These are phyloP conservation scores for Coniochaeta pulveracea DNA, from an alignment of 2,329 filamentous ascomycete species.

Conservation along the genomic window DNA sequence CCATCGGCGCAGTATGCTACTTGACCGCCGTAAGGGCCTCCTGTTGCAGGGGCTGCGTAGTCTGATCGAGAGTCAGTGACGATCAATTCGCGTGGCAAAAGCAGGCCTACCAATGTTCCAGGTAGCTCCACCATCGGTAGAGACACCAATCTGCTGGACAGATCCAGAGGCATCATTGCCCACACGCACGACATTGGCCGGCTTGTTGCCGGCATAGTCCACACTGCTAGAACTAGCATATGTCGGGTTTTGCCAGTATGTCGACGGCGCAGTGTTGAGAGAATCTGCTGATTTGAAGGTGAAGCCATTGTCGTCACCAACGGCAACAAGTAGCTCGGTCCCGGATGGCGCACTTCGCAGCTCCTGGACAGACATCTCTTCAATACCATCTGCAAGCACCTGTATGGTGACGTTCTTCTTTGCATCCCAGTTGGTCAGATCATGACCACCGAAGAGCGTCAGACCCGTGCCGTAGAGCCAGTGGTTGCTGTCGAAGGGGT, in stretches of 20 bases:
- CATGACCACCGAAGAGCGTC: constrained; percentile 27
- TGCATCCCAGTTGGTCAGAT: constrained; percentile 43
- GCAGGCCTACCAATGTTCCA: constrained; percentile 24
- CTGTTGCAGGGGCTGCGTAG: constrained; percentile 1
- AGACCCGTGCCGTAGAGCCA: constrained; percentile 49
- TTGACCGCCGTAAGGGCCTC: background rate
- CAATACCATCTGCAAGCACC: constrained; percentile 38
- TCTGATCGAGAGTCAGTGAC: background rate
- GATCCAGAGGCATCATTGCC: constrained; percentile 25
- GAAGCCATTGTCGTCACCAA: constrained; percentile 38
- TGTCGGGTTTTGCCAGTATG: constrained; percentile 31
- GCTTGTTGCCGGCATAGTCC: constrained; percentile 31
- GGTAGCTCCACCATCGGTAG: constrained; percentile 31
- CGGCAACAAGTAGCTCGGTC: constrained; percentile 33
- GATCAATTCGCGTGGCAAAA: background rate
- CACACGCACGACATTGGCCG: constrained; percentile 32
- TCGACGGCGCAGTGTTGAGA: constrained; percentile 27
- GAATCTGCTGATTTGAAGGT: constrained; percentile 24
- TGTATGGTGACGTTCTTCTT: constrained; percentile 34
- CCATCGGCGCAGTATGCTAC: constrained; percentile 35
- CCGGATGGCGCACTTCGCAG: constrained; percentile 34
- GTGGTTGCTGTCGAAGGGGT: constrained; percentile 46
- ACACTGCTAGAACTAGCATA: constrained; percentile 31
- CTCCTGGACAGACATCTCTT: constrained; percentile 35
- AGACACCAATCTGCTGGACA: constrained; percentile 30